A percentile compares a stretch with the other conserved stretches of the same genome.
These are phyloP conservation scores for Mycena floridula DNA, from an alignment of 768 basidiomycete species.

Conservation along the genomic window DNA sequence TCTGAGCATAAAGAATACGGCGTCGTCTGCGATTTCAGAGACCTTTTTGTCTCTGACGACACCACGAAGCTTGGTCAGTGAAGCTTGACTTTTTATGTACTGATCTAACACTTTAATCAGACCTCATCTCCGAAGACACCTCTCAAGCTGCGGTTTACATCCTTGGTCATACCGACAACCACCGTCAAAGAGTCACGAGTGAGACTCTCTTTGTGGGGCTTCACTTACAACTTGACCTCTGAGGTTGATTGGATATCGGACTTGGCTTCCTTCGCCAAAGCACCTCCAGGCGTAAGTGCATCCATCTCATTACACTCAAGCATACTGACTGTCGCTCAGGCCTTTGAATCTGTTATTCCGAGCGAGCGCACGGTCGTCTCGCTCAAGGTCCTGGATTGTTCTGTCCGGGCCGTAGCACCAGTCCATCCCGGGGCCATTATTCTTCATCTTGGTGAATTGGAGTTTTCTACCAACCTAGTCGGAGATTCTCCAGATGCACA, in stretches of 20 bases:
- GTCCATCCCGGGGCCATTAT: conserved; percentile 61
- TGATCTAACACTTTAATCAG: conserved; percentile 21
- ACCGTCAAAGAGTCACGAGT: conserved; percentile 76
- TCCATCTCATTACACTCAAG: conserved; percentile 1
- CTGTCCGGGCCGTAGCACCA: conserved; percentile 53
- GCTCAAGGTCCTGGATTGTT: conserved; percentile 61
- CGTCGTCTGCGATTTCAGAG: conserved; percentile 23
- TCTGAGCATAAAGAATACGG: conserved; percentile 46
- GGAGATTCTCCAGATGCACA: conserved; percentile 55
- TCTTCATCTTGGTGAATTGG: conserved; percentile 54
- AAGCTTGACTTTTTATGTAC: not conserved
- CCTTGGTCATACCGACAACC: conserved; percentile 51
- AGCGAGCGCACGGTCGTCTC: conserved; percentile 74
- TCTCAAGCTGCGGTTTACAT: conserved; percentile 62
- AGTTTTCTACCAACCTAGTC: conserved; percentile 69
- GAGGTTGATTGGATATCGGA: conserved; percentile 61
- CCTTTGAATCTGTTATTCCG: conserved; percentile 90
- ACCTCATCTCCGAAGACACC: conserved; percentile 40
- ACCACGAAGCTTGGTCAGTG: conserved; percentile 52
- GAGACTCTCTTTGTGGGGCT: conserved; percentile 54
- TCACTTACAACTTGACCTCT: conserved; percentile 56
- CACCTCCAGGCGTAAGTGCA: conserved; percentile 81
- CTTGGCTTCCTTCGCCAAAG: conserved; percentile 58
- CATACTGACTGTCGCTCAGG: conserved; percentile 27
- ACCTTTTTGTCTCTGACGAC: conserved; percentile 51